Conservation (phyloP, 108 stramenopile genomes). For the Pseudonitzschia pungens region DNA sequence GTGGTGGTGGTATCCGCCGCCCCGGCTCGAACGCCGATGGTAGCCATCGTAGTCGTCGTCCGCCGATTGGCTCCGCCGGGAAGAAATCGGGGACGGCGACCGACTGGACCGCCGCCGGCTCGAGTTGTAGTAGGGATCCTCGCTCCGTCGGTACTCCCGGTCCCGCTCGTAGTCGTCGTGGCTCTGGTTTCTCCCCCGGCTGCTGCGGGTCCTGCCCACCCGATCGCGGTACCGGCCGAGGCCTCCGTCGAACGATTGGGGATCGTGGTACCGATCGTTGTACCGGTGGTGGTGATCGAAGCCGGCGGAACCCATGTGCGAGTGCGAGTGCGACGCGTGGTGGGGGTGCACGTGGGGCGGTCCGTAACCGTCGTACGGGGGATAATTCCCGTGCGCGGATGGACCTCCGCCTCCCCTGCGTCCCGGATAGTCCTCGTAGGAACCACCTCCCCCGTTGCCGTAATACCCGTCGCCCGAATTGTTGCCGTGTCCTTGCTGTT, state of each 20-base stretch:
- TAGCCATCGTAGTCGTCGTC: slow-evolving; percentile 27
- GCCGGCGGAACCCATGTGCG: background rate
- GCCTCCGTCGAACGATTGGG: background rate
- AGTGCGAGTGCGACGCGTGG: slow-evolving; percentile 9
- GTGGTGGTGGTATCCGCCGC: background rate
- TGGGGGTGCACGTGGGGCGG: slow-evolving; percentile 10
- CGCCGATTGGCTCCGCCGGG: slow-evolving; percentile 11
- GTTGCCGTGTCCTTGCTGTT: background rate
- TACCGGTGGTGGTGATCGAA: slow-evolving; percentile 18
- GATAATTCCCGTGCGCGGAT: background rate
- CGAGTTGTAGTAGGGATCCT: slow-evolving; percentile 17
- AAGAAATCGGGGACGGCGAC: slow-evolving; percentile 15
- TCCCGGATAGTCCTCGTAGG: slow-evolving; percentile 11
- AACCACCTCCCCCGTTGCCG: background rate
- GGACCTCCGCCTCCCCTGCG: background rate
- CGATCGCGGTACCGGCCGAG: slow-evolving; percentile 5
- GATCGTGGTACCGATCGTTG: slow-evolving; percentile 22
- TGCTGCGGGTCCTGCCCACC: slow-evolving; percentile 10
- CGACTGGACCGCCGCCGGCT: slow-evolving; percentile 24
- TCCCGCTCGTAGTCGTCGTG: slow-evolving; percentile 15
- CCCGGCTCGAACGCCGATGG: slow-evolving; percentile 1
- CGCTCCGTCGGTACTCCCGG: slow-evolving; percentile 4
- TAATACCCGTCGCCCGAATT: background rate
- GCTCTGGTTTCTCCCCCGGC: slow-evolving; percentile 22
- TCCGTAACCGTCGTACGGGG: slow-evolving; percentile 25